Percentiles rank a stretch among this genome's conserved stretches.
Conservation (phyloP, 1,284 basidiomycete species). For the Ceratobasidium sp. region DNA sequence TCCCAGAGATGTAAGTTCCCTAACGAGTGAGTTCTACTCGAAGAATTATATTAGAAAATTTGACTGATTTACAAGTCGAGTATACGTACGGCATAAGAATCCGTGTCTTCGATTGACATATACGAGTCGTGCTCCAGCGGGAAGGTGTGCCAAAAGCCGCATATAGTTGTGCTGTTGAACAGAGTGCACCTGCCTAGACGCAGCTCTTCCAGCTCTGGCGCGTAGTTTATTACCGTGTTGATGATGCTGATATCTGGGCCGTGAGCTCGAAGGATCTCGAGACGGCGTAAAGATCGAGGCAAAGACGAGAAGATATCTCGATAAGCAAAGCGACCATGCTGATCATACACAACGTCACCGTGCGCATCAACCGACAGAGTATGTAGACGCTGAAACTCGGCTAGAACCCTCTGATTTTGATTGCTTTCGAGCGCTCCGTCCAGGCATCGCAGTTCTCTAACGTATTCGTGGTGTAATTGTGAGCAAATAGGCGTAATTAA, state of each 20-base stretch:
- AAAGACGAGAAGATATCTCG: constrained; percentile 20
- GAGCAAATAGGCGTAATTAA: background rate
- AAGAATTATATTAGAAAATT: background rate
- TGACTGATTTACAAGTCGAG: background rate
- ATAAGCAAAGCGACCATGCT: constrained; percentile 9
- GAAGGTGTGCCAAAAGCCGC: constrained; percentile 25
- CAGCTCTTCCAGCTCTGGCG: constrained; percentile 13
- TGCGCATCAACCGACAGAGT: constrained; percentile 28
- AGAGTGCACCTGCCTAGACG: constrained; percentile 20
- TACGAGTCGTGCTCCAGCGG: constrained; percentile 37
- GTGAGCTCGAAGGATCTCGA: constrained; percentile 17
- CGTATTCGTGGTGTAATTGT: background rate
- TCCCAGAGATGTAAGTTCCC: constrained; percentile 20
- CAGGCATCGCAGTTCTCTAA: constrained; percentile 6
- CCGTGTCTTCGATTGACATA: constrained; percentile 29
- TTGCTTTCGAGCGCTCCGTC: background rate
- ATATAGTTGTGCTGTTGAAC: background rate
- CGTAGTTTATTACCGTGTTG: constrained; percentile 1
- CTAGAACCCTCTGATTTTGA: background rate
- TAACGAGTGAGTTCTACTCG: constrained; percentile 4
- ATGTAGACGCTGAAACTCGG: background rate
- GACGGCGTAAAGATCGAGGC: constrained; percentile 13
- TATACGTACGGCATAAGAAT: constrained; percentile 21
- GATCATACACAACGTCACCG: constrained; percentile 1
- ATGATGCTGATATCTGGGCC: constrained; percentile 30